Evolutionary conservation across 2,329 filamentous ascomycete species (phyloP), one percentile per base, ranked within the genome.

Genomic region (Alternaria sp.): DNA sequence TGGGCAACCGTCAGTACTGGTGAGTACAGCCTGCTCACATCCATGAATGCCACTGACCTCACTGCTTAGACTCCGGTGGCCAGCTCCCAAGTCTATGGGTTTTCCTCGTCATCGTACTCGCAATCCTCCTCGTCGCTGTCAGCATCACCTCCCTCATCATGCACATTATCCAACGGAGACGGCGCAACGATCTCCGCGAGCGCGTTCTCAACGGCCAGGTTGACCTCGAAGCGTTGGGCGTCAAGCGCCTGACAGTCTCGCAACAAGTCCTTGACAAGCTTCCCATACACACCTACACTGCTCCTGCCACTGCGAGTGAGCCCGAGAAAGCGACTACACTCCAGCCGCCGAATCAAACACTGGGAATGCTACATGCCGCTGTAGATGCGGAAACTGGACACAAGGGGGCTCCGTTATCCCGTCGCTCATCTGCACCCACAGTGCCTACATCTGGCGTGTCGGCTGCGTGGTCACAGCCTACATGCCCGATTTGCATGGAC

Each of bases 401-500:
- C 19, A 72, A 73, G n/a, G 23, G 62, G 7, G 17, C 60, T 15
- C 64, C 63, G 15, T 50, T 67, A 2, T 47, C 51, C 43, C 70
- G 70, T 26, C 69, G 54, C 21, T 63, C 70, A 5, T 76, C 74
- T 43, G 73, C 72, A 19, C 61, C 62, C 19, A 57, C 68, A 8
- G 43, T 66, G 6, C 46, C 63, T 44, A 58, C 59, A 15, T 57
- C 59, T 17, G 15, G 43, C 23, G 46, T 64, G 13, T 66, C 70
- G 17, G 57, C 68, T 17, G 63, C 67, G 2, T 84, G 92, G 69
- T 88, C 89, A 19, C 96, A 98, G 76, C 89, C 92, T 0, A 90
- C 87, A 3, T 98, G 96, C 76, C 89, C 92, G n/a, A 97, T 98
- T 57, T 99, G 96, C 75, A 85, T 97, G 1, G 91, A 93, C 58